Evolutionary conservation across 2,329 filamentous ascomycete genomes (phyloP).

Genomic region (Cladophialophora carrionii): DNA sequence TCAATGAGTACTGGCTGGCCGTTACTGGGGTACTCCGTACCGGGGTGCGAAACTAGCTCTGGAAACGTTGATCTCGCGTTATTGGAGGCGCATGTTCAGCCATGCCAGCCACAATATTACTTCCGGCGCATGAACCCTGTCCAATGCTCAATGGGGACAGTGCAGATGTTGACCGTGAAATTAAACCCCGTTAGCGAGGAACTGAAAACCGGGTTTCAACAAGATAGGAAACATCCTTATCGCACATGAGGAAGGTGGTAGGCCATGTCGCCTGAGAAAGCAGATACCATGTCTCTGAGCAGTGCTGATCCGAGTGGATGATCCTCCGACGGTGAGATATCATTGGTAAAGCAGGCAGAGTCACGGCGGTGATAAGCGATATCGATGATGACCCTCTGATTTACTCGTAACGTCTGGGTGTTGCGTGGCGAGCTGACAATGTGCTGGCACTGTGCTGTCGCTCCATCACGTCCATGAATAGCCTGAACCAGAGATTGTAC

Average conservation of each 20-base stretch:
- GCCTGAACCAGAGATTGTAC: slow-evolving; percentile 17
- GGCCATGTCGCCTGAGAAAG: slow-evolving; percentile 21
- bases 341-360: slow-evolving; percentile 28
- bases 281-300: slow-evolving; percentile 23
- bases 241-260: slow-evolving; percentile 22
- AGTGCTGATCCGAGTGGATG: slow-evolving; percentile 27
- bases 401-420: slow-evolving; percentile 17
- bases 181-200: slow-evolving; percentile 25
- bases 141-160: slow-evolving; percentile 23
- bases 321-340: slow-evolving; percentile 27
- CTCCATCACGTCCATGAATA: slow-evolving; percentile 31
- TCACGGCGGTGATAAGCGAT: slow-evolving; percentile 24
- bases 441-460: slow-evolving; percentile 28
- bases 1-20: slow-evolving; percentile 23
- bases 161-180: slow-evolving; percentile 26
- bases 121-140: slow-evolving; percentile 25
- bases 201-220: slow-evolving; percentile 23
- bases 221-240: slow-evolving; percentile 26
- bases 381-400: slow-evolving; percentile 27
- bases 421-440: slow-evolving; percentile 35
- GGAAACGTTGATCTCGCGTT: slow-evolving; percentile 29
- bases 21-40: slow-evolving; percentile 1
- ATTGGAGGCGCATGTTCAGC: slow-evolving; percentile 23
- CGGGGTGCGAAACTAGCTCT: slow-evolving; percentile 24
- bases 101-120: slow-evolving; percentile 27